Base-by-base conservation (phyloP, 257 asterid species). In the Fraxinus quadrangulata region DNA sequence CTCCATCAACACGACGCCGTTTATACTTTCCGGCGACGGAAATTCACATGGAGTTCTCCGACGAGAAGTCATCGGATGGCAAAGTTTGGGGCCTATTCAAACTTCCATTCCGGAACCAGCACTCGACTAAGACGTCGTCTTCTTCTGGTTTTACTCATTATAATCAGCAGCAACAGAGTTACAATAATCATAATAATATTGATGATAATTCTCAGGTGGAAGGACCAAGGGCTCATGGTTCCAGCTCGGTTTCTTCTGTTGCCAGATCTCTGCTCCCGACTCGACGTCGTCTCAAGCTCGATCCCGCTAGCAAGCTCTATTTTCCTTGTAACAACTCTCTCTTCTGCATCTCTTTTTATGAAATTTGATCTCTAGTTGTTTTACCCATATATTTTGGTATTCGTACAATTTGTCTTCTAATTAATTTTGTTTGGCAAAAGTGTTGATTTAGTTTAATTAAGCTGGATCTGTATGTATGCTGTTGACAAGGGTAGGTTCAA, bases 201-300 rank as follows among this genome's bases (percentile, higher is more conserved):
- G 28, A 21, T 73, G 66, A 45, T 77, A 86, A 71, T 74, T 79
- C 95, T 33, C 92, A 83, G 80, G 86, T 72, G 34, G 96, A 93
- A 37, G 96, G 93, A 90, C 92, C 96, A 79, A 85, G 37, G 66
- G 81, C 88, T 47, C 82, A 74, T 21, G 83, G 77, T 24, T 78
- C 19, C 76, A 34, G 82, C 88, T 92, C 98, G 5, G 97, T 93
- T 70, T 89, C 99, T 56, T 90, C 90, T 11, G 94, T 93, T 11
- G 96, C 97, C 78, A 90, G 98, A 90, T 95, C 98, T 88, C 69
- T 95, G 65, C 91, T 95, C 71, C 98, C 92, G 74, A 80, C 89
- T 61, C 92, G 97, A 36, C 98, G 96, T 24, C 99, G 97, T 80
- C 81, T 95, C 90, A 94, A 92, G 85, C 99, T 94, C 72, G 98